Evolutionary conservation across 2,329 filamentous ascomycete species (phyloP).

Genomic region (Pezicula radicicola): DNA sequence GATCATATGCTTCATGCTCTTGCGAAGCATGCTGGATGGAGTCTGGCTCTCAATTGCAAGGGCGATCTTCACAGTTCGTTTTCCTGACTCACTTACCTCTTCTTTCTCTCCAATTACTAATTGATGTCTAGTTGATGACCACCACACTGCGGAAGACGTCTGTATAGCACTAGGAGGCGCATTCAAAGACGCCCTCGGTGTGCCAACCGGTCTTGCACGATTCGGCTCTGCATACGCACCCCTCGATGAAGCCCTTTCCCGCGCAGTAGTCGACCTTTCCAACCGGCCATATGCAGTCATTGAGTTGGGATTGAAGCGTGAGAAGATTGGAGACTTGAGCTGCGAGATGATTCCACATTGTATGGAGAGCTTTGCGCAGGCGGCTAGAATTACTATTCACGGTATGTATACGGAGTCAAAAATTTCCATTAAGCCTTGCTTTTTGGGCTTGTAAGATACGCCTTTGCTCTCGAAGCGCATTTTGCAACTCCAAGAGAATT

Average conservation of each 20-base stretch:
- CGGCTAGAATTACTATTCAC: conserved; percentile 87
- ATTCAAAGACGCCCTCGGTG: conserved; percentile 77
- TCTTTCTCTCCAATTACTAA: conserved; percentile 8
- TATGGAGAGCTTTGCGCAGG: conserved; percentile 89
- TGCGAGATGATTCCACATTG: conserved; percentile 98
- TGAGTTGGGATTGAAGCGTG: conserved; percentile 79
- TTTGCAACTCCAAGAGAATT: too few relatives aligned
- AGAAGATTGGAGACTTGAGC: conserved; percentile 91
- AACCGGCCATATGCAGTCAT: conserved; percentile 86
- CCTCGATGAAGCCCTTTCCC: conserved; percentile 90
- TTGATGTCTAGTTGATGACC: conserved; percentile 75
- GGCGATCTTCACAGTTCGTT: conserved; percentile 86
- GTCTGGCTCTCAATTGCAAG: conserved; percentile 74
- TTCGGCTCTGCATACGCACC: conserved; percentile 93
- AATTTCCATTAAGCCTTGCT: too few relatives aligned
- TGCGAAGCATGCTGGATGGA: conserved; percentile 95
- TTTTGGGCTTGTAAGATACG: too few relatives aligned
- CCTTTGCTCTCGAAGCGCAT: too few relatives aligned
- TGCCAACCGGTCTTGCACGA: conserved; percentile 76
- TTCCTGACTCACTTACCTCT: background rate
- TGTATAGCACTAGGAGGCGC: conserved; percentile 87
- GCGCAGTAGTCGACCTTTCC: conserved; percentile 91
- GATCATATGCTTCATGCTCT: conserved; percentile 99
- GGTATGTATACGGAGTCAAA: too few relatives aligned
- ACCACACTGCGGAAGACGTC: conserved; percentile 95